Base-by-base conservation (phyloP, 176 grass and related monocot genomes). In the Pontederia paniculata region DNA sequence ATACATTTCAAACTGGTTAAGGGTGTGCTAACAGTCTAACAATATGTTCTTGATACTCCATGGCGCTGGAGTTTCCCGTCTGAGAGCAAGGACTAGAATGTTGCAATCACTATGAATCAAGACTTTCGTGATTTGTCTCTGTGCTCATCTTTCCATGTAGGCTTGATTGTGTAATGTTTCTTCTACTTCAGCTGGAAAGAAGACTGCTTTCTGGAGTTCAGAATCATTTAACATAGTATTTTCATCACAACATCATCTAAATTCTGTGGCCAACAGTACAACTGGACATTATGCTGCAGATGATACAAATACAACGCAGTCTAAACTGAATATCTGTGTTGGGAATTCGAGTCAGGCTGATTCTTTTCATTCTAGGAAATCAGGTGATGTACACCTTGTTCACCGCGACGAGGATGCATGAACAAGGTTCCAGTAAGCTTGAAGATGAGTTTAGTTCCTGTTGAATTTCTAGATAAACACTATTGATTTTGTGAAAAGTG, bases 131-230 rank as follows among this genome's bases (percentile, higher is more conserved):
- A n/a, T n/a, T n/a, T n/a, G n/a, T n/a, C n/a, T n/a, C n/a, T n/a
- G n/a, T n/a, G n/a, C n/a, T n/a, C n/a, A n/a, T n/a, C n/a, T n/a
- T n/a, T n/a, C n/a, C 60, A 72, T 60, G 70, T 83, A 52, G 88
- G 88, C 44, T 58, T 93, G 23, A 79, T 72, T 67, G 75, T 86
- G 75, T 83, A 74, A 83, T 58, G 83, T 76, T 9, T 66, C 65
- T 17, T 74, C 78, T 23, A 79, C 69, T 50, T 45, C 81, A 60
- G 81, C 60, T 58, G 74, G 73, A 55, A 81, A 76, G 8, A 93
- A 83, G 67, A 57, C 78, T 59, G 76, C 82, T 63, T 71, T 83
- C 47, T 86, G 82, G 82, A 93, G 78, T 70, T 76, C 82, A 22
- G 88, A 93, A 13, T 74, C 79, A 11, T 54, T 93, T 55, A 93